Conservation (phyloP, 495 filamentous ascomycete species). For the Tuber aestivum region DNA sequence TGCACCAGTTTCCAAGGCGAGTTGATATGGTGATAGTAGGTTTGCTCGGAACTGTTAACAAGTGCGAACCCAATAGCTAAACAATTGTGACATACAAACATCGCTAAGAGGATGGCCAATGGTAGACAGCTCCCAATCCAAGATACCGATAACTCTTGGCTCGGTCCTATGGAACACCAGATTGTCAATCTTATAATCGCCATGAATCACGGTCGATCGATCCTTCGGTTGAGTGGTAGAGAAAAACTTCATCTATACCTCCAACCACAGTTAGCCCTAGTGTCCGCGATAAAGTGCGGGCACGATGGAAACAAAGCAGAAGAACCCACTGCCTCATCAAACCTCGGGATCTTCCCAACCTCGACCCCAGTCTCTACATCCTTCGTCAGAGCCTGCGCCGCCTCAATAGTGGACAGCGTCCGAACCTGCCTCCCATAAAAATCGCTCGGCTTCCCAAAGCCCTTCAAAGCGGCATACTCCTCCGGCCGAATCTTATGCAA, state of each 20-base stretch:
- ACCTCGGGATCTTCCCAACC: conserved; percentile 78
- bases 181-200: conserved; percentile 98
- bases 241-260: conserved; percentile 60
- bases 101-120: conserved; percentile 91
- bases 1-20: conserved; percentile 34
- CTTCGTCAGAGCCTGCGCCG: conserved; percentile 63
- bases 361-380: conserved; percentile 69
- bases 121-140: conserved; percentile 98
- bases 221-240: conserved; percentile 67
- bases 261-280: background rate
- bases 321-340: conserved; percentile 57
- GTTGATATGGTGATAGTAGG: conserved; percentile 34
- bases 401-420: conserved; percentile 71
- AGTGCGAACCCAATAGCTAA: background rate
- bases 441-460: conserved; percentile 64
- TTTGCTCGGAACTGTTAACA: conserved; percentile 19
- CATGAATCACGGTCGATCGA: conserved; percentile 74
- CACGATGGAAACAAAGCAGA: background rate
- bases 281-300: background rate
- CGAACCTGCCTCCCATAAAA: conserved; percentile 85
- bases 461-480: conserved; percentile 56
- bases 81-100: conserved; percentile 66
- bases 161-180: conserved; percentile 87
- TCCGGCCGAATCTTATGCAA: conserved; percentile 70
- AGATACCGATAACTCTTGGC: conserved; percentile 80